These are phyloP conservation scores for Termitomyces sp. DNA, from an alignment of 768 basidiomycete genomes.

Conservation along the genomic window DNA sequence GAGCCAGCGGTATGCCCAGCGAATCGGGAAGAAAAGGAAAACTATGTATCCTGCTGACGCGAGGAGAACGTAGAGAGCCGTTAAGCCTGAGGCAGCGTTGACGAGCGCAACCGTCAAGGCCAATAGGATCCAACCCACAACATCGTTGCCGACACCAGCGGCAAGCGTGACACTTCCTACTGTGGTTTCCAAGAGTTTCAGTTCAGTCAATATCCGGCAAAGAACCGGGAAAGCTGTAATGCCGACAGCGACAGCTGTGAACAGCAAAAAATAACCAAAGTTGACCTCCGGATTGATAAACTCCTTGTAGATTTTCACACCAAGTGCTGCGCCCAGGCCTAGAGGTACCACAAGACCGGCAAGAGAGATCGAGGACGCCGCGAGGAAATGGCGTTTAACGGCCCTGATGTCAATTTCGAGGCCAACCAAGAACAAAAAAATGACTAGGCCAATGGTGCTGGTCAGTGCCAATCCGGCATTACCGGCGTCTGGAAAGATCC, in stretches of 20 bases:
- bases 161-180: slow-evolving; percentile 80
- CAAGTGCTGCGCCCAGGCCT: slow-evolving; percentile 70
- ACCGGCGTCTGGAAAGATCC: slow-evolving; percentile 51
- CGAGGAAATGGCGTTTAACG: slow-evolving; percentile 54
- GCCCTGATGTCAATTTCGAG: slow-evolving; percentile 76
- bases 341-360: slow-evolving; percentile 75
- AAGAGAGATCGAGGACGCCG: slow-evolving; percentile 53
- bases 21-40: slow-evolving; percentile 60
- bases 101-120: slow-evolving; percentile 80
- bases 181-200: slow-evolving; percentile 74
- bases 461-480: slow-evolving; percentile 63
- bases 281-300: slow-evolving; percentile 55
- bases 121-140: slow-evolving; percentile 74
- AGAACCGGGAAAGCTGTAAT: slow-evolving; percentile 82
- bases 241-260: slow-evolving; percentile 76
- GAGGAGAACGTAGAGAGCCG: slow-evolving; percentile 77
- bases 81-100: slow-evolving; percentile 65
- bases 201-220: slow-evolving; percentile 79
- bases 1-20: slow-evolving; percentile 60
- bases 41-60: slow-evolving; percentile 56
- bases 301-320: slow-evolving; percentile 67
- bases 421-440: slow-evolving; percentile 84
- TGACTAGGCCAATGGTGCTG: slow-evolving; percentile 66
- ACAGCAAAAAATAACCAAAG: slow-evolving; percentile 82
- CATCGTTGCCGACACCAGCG: slow-evolving; percentile 76